Conservation (phyloP, 1,284 basidiomycete species). For the Cryptococcus hybrid region DNA sequence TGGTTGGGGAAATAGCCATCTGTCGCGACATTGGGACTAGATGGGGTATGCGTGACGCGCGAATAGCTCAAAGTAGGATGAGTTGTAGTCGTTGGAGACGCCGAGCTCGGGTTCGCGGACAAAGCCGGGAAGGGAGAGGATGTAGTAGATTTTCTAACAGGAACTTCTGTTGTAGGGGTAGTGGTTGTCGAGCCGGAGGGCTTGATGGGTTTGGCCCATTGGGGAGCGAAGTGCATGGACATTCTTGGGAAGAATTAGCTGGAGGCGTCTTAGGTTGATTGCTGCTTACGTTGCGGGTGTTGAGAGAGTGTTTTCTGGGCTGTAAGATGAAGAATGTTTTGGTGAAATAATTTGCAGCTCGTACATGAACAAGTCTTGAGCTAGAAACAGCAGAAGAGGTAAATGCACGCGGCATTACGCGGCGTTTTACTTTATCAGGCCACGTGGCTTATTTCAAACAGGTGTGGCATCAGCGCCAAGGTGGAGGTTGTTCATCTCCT, state of each 20-base stretch:
- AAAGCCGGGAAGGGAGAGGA: constrained; percentile 43
- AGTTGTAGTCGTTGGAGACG: constrained; percentile 28
- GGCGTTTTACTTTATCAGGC: too few species aligned
- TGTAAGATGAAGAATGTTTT: too few species aligned
- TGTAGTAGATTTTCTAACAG: constrained; percentile 27
- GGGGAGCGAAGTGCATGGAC: constrained; percentile 50
- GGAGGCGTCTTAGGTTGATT: too few species aligned
- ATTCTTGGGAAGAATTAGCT: constrained; percentile 19
- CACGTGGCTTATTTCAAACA: not conserved
- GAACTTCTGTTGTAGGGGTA: constrained; percentile 23
- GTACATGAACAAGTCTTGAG: too few species aligned
- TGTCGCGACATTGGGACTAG: constrained; percentile 49
- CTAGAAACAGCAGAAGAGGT: too few species aligned
- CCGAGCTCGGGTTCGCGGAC: constrained; percentile 20
- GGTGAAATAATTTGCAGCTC: too few species aligned
- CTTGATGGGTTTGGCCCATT: constrained; percentile 50
- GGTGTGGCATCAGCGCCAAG: too few species aligned
- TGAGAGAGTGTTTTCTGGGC: too few species aligned
- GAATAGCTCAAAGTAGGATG: constrained; percentile 64
- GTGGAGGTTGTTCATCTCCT: constrained; percentile 9
- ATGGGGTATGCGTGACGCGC: constrained; percentile 42
- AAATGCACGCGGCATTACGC: too few species aligned
- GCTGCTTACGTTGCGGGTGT: too few species aligned
- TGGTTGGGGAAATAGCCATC: constrained; percentile 57
- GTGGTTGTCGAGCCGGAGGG: constrained; percentile 37